Conservation (phyloP, 2,329 filamentous ascomycete species). For the Fusarium avenaceum region DNA sequence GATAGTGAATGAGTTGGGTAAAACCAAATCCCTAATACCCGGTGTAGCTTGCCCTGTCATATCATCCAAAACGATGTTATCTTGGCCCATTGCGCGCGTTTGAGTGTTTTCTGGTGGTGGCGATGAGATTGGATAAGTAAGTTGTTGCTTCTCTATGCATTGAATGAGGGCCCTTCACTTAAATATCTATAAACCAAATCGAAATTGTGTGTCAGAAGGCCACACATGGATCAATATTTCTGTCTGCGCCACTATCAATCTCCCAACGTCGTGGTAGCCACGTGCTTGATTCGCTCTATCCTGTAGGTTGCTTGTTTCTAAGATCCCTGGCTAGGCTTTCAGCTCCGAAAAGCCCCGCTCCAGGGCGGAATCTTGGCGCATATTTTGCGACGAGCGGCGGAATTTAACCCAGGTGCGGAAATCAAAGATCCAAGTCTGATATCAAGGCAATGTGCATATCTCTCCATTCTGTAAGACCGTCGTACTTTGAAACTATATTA, state of each 20-base stretch:
- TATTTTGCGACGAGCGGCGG: neutral
- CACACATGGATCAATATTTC: too few relatives aligned
- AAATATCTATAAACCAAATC: neutral
- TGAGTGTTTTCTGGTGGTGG: neutral
- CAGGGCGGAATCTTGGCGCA: neutral
- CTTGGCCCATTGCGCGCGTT: slow-evolving; percentile 1
- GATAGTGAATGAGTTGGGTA: slow-evolving; percentile 7
- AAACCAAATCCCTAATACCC: neutral
- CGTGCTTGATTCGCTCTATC: neutral
- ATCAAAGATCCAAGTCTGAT: too few relatives aligned
- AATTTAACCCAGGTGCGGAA: neutral
- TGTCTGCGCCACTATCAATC: neutral
- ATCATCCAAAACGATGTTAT: neutral
- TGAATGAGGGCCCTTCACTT: neutral
- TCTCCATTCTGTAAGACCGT: too few relatives aligned
- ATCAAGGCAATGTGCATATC: too few relatives aligned
- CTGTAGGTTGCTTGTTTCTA: neutral
- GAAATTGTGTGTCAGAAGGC: neutral
- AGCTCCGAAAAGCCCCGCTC: neutral
- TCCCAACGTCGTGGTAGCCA: neutral
- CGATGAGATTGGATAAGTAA: too few relatives aligned
- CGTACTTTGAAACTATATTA: too few relatives aligned
- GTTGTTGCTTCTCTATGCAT: neutral
- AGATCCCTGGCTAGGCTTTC: neutral
- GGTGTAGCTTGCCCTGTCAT: neutral